Evolutionary conservation across 2,329 filamentous ascomycete genomes (phyloP).

Genomic region (Penicillium sp.): DNA sequence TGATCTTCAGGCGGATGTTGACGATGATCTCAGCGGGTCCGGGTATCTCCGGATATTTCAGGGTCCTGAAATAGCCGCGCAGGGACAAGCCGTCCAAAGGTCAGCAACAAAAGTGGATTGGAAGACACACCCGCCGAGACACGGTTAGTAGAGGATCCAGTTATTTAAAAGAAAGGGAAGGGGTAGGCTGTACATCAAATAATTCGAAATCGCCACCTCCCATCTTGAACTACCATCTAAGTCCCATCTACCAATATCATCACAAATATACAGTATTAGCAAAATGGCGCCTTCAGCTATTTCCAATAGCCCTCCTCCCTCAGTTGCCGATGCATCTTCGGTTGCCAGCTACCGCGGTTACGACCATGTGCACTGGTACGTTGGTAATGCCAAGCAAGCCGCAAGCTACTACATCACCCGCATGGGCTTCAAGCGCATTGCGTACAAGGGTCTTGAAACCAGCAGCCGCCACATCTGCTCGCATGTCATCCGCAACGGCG

Average conservation of each 20-base stretch:
- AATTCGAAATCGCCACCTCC: background rate
- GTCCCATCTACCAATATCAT: background rate
- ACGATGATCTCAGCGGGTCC: conserved; percentile 7
- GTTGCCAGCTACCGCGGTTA: conserved; percentile 60
- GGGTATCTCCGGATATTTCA: conserved; percentile 17
- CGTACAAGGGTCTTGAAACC: conserved; percentile 82
- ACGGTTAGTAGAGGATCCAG: conserved; percentile 8
- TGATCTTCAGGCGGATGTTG: conserved; percentile 1
- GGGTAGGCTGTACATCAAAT: background rate
- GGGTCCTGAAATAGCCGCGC: conserved; percentile 6
- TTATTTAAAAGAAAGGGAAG: conserved; percentile 5
- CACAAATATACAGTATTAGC: background rate
- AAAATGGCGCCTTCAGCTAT: conserved; percentile 29
- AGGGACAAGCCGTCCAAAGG: background rate
- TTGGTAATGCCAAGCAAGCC: conserved; percentile 92
- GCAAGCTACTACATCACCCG: conserved; percentile 79
- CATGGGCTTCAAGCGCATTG: conserved; percentile 74
- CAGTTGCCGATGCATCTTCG: conserved; percentile 13
- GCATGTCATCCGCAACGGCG: conserved; percentile 53
- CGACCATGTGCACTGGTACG: conserved; percentile 91
- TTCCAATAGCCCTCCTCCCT: conserved; percentile 21
- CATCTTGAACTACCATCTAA: background rate
- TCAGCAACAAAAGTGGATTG: conserved; percentile 4
- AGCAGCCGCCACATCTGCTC: conserved; percentile 72
- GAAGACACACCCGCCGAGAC: conserved; percentile 2